phyloP scores from a whole-genome alignment of 2,329 filamentous ascomycete species.

The Fusarium chaquense region DNA sequence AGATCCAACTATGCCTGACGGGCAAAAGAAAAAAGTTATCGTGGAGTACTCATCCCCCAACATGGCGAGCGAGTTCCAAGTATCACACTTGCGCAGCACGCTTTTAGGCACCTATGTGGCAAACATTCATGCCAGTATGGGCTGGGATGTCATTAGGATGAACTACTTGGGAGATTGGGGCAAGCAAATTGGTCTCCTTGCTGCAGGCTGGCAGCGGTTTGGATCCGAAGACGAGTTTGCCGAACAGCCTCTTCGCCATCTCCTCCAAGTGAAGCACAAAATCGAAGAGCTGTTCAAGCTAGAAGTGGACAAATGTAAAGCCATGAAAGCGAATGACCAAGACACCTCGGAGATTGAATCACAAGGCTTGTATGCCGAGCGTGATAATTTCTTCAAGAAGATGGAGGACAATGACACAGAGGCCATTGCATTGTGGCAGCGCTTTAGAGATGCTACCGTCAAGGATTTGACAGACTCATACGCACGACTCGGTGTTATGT shows the following conservation, averaged over 20 bases:
- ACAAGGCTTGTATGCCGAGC: slow-evolving; percentile 58
- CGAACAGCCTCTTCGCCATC: slow-evolving; percentile 74
- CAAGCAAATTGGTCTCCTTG: slow-evolving; percentile 73
- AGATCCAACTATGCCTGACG: slow-evolving; percentile 20
- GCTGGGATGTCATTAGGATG: slow-evolving; percentile 75
- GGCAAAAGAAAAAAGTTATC: slow-evolving; percentile 58
- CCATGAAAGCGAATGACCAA: slow-evolving; percentile 57
- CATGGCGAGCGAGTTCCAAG: slow-evolving; percentile 79
- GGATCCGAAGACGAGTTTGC: slow-evolving; percentile 73
- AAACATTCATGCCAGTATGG: slow-evolving; percentile 73
- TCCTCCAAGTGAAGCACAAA: slow-evolving; percentile 76
- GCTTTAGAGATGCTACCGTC: slow-evolving; percentile 66
- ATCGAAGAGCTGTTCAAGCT: slow-evolving; percentile 72
- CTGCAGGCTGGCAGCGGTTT: slow-evolving; percentile 73
- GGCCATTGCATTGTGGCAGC: slow-evolving; percentile 65
- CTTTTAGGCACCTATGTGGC: slow-evolving; percentile 76
- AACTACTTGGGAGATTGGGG: slow-evolving; percentile 84
- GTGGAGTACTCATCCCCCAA: slow-evolving; percentile 82
- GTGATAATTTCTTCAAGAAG: slow-evolving; percentile 68
- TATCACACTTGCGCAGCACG: slow-evolving; percentile 76
- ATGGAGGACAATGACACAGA: slow-evolving; percentile 69
- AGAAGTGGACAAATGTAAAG: slow-evolving; percentile 69
- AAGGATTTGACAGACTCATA: slow-evolving; percentile 67
- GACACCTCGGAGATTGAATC: slow-evolving; percentile 55
- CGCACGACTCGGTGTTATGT: slow-evolving; percentile 65